These are phyloP conservation scores for Lactarius sp. DNA, from an alignment of 768 basidiomycete genomes.

Conservation along the genomic window DNA sequence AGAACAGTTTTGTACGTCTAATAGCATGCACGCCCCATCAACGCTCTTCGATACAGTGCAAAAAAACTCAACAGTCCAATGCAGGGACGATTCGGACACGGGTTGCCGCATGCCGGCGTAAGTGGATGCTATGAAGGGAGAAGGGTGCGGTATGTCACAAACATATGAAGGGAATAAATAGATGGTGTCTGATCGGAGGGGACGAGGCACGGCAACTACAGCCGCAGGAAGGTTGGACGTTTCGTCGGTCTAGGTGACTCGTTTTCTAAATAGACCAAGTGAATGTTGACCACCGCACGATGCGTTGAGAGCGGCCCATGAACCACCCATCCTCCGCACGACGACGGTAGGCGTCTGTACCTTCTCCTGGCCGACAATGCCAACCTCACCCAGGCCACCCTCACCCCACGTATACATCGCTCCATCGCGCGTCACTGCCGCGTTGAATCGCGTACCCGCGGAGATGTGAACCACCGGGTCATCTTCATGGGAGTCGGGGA, in stretches of 20 bases:
- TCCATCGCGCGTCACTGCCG: slow-evolving; percentile 62
- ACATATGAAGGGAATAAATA: slow-evolving; percentile 18
- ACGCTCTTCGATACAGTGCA: background rate
- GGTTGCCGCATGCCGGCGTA: background rate
- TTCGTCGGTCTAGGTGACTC: slow-evolving; percentile 12
- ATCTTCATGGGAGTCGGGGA: slow-evolving; percentile 46
- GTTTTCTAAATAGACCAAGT: slow-evolving; percentile 36
- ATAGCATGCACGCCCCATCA: background rate
- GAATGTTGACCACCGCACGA: slow-evolving; percentile 80
- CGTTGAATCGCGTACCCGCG: slow-evolving; percentile 66
- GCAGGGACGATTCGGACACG: background rate
- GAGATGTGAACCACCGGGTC: slow-evolving; percentile 65
- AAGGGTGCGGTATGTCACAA: background rate
- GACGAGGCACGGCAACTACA: background rate
- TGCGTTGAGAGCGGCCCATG: slow-evolving; percentile 59
- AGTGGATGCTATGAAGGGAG: background rate
- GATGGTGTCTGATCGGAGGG: background rate
- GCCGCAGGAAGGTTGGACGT: background rate
- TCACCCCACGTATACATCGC: slow-evolving; percentile 75
- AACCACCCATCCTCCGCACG: slow-evolving; percentile 67
- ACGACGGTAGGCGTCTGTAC: slow-evolving; percentile 60
- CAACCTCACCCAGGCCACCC: slow-evolving; percentile 73
- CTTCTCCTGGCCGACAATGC: slow-evolving; percentile 48
- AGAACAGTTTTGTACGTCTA: background rate
- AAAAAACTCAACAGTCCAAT: slow-evolving; percentile 5